phyloP scores from a whole-genome alignment of 2,329 filamentous ascomycete genomes.

The Colletotrichum spinosum region DNA sequence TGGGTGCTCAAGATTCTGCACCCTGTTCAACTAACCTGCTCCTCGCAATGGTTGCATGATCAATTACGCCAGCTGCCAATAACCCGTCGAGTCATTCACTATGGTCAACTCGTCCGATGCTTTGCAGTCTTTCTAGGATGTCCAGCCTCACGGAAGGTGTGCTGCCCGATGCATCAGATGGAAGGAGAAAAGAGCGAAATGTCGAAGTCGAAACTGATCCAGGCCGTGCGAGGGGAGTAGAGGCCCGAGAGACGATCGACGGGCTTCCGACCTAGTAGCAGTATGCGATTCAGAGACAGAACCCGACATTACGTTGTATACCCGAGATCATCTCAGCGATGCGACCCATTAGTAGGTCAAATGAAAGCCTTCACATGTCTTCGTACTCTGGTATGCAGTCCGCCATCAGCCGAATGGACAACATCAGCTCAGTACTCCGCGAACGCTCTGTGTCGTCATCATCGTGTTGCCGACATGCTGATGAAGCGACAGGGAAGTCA shows the following conservation, averaged over 20 bases:
- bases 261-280: constrained; percentile 3
- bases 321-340: constrained; percentile 10
- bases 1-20: not conserved
- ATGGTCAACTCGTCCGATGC: constrained; percentile 2
- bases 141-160: constrained; percentile 20
- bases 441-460: constrained; percentile 21
- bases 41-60: not conserved
- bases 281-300: not conserved
- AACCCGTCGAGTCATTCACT: not conserved
- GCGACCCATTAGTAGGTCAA: constrained; percentile 2
- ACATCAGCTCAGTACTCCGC: constrained; percentile 12
- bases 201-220: constrained; percentile 24
- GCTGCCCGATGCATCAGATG: constrained; percentile 21
- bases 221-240: constrained; percentile 11
- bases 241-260: constrained; percentile 9
- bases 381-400: constrained; percentile 20
- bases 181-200: constrained; percentile 1
- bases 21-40: no score
- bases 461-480: constrained; percentile 6
- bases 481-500: constrained; percentile 7
- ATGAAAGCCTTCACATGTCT: constrained; percentile 18
- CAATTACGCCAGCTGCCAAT: not conserved
- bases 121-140: constrained; percentile 4
- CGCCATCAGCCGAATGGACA: constrained; percentile 17
- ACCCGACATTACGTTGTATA: constrained; percentile 19